A percentile compares a stretch with the other conserved stretches of the same genome.
phyloP scores from a whole-genome alignment of 352 stramenopile genomes.

The Phytophthora citricola region DNA sequence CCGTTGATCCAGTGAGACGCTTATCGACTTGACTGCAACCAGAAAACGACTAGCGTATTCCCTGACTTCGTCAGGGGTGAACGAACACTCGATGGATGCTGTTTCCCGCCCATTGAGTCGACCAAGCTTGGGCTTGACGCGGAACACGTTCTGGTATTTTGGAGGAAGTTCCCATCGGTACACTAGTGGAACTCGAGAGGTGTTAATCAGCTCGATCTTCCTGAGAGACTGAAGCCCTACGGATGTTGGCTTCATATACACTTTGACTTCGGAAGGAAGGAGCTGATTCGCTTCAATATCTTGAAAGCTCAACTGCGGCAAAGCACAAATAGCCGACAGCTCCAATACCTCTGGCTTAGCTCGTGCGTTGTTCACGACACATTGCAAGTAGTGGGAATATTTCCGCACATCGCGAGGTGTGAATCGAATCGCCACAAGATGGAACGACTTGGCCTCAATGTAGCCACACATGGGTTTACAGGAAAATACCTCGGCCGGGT shows the following conservation, averaged over 20 bases:
- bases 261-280: slow-evolving; percentile 35
- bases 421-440: slow-evolving; percentile 86
- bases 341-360: slow-evolving; percentile 61
- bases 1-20: slow-evolving; percentile 42
- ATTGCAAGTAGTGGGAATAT: slow-evolving; percentile 70
- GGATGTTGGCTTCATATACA: slow-evolving; percentile 89
- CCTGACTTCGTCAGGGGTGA: slow-evolving; percentile 78
- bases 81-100: slow-evolving; percentile 66
- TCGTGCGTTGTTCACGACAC: slow-evolving; percentile 74
- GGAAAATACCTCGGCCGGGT: slow-evolving; percentile 65
- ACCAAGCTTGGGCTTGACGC: slow-evolving; percentile 70
- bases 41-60: slow-evolving; percentile 79
- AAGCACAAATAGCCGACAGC: slow-evolving; percentile 58
- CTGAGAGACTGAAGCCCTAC: slow-evolving; percentile 72
- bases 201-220: slow-evolving; percentile 72
- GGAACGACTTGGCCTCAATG: slow-evolving; percentile 80
- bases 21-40: slow-evolving; percentile 77
- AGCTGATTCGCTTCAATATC: slow-evolving; percentile 28
- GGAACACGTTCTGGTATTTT: slow-evolving; percentile 67
- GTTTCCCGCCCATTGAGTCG: slow-evolving; percentile 87
- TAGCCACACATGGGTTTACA: slow-evolving; percentile 78
- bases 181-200: slow-evolving; percentile 86
- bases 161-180: slow-evolving; percentile 80
- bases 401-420: slow-evolving; percentile 48
- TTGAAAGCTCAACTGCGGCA: slow-evolving; percentile 60